These are phyloP conservation scores for Kazachstania psychrophila DNA, from an alignment of 805 yeast genomes.

Conservation along the genomic window DNA sequence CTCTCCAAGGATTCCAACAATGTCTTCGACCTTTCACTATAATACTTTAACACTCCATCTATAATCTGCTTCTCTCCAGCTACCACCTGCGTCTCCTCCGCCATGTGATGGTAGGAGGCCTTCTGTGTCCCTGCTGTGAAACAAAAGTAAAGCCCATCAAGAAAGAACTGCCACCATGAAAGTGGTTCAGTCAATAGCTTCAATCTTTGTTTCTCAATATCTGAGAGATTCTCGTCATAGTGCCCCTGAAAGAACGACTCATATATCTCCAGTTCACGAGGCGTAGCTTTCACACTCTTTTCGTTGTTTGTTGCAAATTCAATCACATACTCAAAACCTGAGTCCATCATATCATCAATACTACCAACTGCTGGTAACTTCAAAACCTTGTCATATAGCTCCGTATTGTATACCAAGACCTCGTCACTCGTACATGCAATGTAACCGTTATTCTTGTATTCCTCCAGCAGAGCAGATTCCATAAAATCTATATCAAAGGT, in stretches of 20 bases:
- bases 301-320: slow-evolving; percentile 10
- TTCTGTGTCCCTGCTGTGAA: slow-evolving; percentile 23
- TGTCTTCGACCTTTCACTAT: no score
- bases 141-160: slow-evolving; percentile 25
- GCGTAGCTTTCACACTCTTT: slow-evolving; percentile 19
- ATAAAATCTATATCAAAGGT: slow-evolving; percentile 11
- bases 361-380: slow-evolving; percentile 10
- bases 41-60: no score
- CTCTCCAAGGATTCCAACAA: no score
- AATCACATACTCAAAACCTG: slow-evolving; percentile 3
- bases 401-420: slow-evolving; percentile 17
- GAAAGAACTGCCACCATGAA: slow-evolving; percentile 26
- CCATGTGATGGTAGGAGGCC: slow-evolving; percentile 22
- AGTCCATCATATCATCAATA: slow-evolving; percentile 1
- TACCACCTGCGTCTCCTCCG: no score
- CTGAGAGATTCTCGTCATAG: slow-evolving; percentile 14
- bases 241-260: slow-evolving; percentile 8
- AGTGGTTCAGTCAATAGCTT: slow-evolving; percentile 17
- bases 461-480: background rate
- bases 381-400: slow-evolving; percentile 21
- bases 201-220: slow-evolving; percentile 4
- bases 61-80: no score
- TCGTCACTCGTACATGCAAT: slow-evolving; percentile 30
- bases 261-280: slow-evolving; percentile 19
- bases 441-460: slow-evolving; percentile 9